Percentiles rank a stretch among this genome's conserved stretches.
Conservation (phyloP, 495 filamentous ascomycete genomes). For the Daldinia bambusicola region DNA sequence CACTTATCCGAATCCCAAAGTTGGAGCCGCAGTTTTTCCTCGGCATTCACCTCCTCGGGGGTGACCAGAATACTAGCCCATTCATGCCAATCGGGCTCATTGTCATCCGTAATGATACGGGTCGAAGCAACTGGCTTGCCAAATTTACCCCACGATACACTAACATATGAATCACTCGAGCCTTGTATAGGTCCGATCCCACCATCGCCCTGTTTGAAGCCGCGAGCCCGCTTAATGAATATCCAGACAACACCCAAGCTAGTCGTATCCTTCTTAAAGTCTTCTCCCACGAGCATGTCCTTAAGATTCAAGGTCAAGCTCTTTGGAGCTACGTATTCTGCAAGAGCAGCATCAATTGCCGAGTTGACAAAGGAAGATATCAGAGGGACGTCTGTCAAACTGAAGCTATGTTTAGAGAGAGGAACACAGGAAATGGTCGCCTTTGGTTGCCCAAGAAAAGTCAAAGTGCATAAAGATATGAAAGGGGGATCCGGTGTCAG, state of each 20-base stretch:
- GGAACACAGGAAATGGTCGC: constrained; percentile 75
- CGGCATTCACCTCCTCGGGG: constrained; percentile 74
- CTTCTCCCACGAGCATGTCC: constrained; percentile 78
- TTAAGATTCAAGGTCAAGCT: constrained; percentile 76
- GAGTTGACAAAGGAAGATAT: constrained; percentile 79
- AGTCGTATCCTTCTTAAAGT: constrained; percentile 77
- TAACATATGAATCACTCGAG: constrained; percentile 74
- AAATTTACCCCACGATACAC: constrained; percentile 79
- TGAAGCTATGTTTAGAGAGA: constrained; percentile 70
- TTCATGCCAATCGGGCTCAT: constrained; percentile 76
- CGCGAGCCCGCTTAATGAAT: constrained; percentile 68
- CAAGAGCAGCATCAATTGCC: constrained; percentile 74
- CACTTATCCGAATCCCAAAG: constrained; percentile 77
- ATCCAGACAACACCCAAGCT: constrained; percentile 72
- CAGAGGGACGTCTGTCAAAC: constrained; percentile 76
- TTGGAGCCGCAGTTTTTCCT: constrained; percentile 73
- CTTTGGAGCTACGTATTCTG: constrained; percentile 78
- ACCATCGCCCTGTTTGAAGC: constrained; percentile 74
- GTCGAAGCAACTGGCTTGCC: constrained; percentile 73
- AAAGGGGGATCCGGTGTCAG: constrained; percentile 78
- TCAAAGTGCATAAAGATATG: constrained; percentile 73
- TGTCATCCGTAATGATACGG: constrained; percentile 69
- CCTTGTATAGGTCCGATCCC: constrained; percentile 66
- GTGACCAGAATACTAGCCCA: constrained; percentile 71
- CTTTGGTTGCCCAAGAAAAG: constrained; percentile 79